Conservation (phyloP, 2,329 filamentous ascomycete species). For the Thermothelomyces thermophilus region DNA sequence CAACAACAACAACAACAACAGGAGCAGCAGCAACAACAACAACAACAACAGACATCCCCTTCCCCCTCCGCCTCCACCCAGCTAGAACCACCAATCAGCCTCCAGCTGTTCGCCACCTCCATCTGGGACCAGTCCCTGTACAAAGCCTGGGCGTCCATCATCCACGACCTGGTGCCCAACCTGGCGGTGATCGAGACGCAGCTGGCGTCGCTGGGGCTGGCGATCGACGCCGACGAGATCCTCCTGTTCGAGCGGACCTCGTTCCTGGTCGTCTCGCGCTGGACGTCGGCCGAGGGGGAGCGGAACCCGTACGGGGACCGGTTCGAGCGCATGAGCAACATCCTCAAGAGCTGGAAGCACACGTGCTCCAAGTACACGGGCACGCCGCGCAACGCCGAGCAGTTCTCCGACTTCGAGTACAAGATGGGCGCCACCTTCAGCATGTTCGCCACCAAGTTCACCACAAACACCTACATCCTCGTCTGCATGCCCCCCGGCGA, state of each 20-base stretch:
- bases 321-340: conserved; percentile 89
- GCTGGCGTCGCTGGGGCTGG: conserved; percentile 70
- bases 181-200: conserved; percentile 81
- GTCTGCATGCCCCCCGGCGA: conserved; percentile 88
- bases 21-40: not conserved
- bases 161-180: conserved; percentile 96
- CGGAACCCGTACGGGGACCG: conserved; percentile 86
- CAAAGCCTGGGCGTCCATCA: conserved; percentile 97
- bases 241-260: conserved; percentile 93
- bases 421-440: conserved; percentile 74
- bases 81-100: conserved; percentile 44
- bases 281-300: conserved; percentile 67
- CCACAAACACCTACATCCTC: conserved; percentile 94
- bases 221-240: conserved; percentile 88
- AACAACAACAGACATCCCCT: not conserved
- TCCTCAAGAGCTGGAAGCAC: conserved; percentile 98
- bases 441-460: conserved; percentile 91
- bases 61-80: conserved; percentile 16
- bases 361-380: conserved; percentile 67
- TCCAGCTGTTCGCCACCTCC: conserved; percentile 87
- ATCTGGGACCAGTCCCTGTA: conserved; percentile 99
- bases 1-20: not conserved
- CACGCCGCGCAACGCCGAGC: conserved; percentile 72
- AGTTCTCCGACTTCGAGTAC: conserved; percentile 75
- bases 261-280: conserved; percentile 91